A percentile compares a stretch with the other conserved stretches of the same genome.
Evolutionary conservation across 2,329 filamentous ascomycete species (phyloP).

Genomic region (Cadophora sp.): DNA sequence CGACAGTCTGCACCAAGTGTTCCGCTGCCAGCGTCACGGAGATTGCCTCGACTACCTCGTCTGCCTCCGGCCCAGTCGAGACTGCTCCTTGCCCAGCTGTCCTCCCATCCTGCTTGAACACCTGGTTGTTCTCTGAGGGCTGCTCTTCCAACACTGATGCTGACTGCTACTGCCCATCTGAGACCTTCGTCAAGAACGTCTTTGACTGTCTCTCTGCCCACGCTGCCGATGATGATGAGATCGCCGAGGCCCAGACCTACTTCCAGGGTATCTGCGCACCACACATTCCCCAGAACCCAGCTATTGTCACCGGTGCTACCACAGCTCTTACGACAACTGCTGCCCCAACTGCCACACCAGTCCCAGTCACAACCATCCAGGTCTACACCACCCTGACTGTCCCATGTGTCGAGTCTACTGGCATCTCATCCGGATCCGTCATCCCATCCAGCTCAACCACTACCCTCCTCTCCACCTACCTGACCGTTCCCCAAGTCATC

Average conservation of each 20-base stretch:
- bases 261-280: constrained; percentile 90
- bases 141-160: constrained; percentile 87
- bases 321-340: constrained; percentile 57
- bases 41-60: constrained; percentile 25
- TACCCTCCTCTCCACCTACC: constrained; percentile 54
- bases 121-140: constrained; percentile 76
- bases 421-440: constrained; percentile 49
- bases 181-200: constrained; percentile 77
- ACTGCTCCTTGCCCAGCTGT: constrained; percentile 62
- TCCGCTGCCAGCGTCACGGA: constrained; percentile 21
- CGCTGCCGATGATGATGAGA: constrained; percentile 68
- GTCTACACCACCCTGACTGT: constrained; percentile 59
- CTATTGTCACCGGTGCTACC: constrained; percentile 78
- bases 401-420: constrained; percentile 52
- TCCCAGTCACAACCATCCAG: constrained; percentile 55
- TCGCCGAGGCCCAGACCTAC: constrained; percentile 77
- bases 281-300: constrained; percentile 79
- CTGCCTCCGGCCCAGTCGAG: constrained; percentile 47
- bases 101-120: constrained; percentile 90
- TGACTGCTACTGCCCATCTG: constrained; percentile 85
- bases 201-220: constrained; percentile 83
- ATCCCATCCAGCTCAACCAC: constrained; percentile 56
- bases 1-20: constrained; percentile 43
- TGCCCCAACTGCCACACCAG: constrained; percentile 40
- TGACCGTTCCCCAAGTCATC: constrained; percentile 59